A percentile compares a stretch with the other conserved stretches of the same genome.
Conservation (phyloP, 768 basidiomycete species). For the Gymnopilus dilepis region DNA sequence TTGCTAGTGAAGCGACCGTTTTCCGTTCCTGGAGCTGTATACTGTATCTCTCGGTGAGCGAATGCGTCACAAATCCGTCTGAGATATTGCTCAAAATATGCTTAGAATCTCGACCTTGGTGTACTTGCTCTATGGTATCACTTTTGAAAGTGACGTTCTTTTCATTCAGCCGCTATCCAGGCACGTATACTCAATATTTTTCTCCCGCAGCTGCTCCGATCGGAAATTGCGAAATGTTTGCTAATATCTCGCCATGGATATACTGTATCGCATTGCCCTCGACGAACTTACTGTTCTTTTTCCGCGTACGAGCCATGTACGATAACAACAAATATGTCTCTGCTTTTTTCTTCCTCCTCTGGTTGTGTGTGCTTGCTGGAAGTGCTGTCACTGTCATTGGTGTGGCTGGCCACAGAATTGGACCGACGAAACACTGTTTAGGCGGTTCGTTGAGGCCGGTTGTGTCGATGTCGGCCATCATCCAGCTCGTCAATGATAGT, state of each 20-base stretch:
- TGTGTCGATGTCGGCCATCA: constrained; percentile 19
- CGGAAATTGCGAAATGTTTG: background rate
- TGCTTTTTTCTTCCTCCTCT: constrained; percentile 14
- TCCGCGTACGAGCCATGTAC: constrained; percentile 19
- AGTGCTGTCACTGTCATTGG: background rate
- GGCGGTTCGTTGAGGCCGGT: background rate
- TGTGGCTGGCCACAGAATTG: constrained; percentile 4
- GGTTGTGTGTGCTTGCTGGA: constrained; percentile 7
- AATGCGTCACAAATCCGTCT: no score
- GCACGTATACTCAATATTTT: background rate
- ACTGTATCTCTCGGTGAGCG: constrained; percentile 11
- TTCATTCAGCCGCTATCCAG: background rate
- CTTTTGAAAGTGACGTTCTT: constrained; percentile 5
- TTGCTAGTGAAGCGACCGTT: constrained; percentile 1
- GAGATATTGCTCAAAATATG: background rate
- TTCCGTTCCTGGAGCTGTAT: background rate
- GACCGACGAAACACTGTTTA: constrained; percentile 13
- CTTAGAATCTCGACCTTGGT: background rate
- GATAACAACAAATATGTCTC: constrained; percentile 1
- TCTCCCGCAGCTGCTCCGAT: constrained; percentile 3
- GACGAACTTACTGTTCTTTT: constrained; percentile 15
- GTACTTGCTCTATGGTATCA: background rate
- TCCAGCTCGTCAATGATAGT: constrained; percentile 31
- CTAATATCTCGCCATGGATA: background rate
- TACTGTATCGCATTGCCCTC: constrained; percentile 1